These are phyloP conservation scores for Croton laevigatus DNA, from an alignment of 441 rosid species.

Conservation along the genomic window DNA sequence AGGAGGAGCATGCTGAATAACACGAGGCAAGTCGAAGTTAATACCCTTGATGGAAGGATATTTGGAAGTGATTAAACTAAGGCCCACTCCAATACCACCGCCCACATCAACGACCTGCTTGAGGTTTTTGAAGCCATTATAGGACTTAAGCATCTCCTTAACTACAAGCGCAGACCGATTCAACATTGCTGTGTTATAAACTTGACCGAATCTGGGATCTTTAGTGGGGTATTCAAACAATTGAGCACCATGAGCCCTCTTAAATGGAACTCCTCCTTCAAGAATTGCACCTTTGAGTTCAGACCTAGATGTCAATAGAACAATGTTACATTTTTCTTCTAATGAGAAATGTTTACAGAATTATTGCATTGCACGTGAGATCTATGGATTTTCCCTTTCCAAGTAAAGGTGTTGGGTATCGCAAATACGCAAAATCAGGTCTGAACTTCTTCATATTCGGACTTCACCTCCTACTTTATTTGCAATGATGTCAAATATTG, in stretches of 20 bases:
- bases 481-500: no score
- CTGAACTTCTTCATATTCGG: no score
- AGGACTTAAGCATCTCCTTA: slow-evolving; percentile 56
- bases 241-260: slow-evolving; percentile 55
- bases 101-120: slow-evolving; percentile 61
- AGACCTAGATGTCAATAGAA: slow-evolving; percentile 32
- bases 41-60: slow-evolving; percentile 60
- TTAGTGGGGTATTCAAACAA: slow-evolving; percentile 56
- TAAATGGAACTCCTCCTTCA: slow-evolving; percentile 67
- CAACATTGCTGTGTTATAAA: slow-evolving; percentile 59
- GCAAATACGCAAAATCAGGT: no score
- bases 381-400: neutral
- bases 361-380: neutral
- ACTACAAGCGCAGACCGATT: slow-evolving; percentile 51
- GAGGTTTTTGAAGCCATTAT: slow-evolving; percentile 53
- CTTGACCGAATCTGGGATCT: slow-evolving; percentile 57
- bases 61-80: slow-evolving; percentile 53
- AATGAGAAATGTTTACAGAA: neutral
- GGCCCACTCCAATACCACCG: slow-evolving; percentile 57
- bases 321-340: neutral
- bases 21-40: slow-evolving; percentile 72
- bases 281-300: slow-evolving; percentile 65
- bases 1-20: slow-evolving; percentile 50
- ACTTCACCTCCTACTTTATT: no score
- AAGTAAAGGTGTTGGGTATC: no score